Percentiles rank a stretch among this genome's conserved stretches.
phyloP scores from a whole-genome alignment of 768 basidiomycete species.

The Amanita jacksonii region DNA sequence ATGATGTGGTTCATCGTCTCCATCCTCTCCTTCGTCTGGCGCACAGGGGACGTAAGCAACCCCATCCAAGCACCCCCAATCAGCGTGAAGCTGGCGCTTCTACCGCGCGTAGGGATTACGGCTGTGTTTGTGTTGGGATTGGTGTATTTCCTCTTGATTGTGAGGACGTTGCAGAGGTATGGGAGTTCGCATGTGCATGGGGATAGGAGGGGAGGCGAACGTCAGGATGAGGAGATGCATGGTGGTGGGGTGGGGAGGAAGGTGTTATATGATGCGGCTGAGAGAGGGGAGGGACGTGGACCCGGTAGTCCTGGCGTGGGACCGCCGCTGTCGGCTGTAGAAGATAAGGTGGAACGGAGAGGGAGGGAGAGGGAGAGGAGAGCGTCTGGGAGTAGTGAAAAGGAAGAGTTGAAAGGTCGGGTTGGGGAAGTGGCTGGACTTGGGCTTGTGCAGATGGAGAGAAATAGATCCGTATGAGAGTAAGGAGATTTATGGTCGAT shows the following conservation, averaged over 20 bases:
- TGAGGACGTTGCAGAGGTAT: conserved; percentile 53
- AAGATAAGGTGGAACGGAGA: conserved; percentile 1
- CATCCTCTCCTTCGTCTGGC: conserved; percentile 66
- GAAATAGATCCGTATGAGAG: too few species aligned
- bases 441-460: too few species aligned
- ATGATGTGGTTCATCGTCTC: conserved; percentile 56
- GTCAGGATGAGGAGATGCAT: background rate
- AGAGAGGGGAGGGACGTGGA: background rate
- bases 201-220: background rate
- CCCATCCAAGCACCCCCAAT: conserved; percentile 26
- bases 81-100: conserved; percentile 29
- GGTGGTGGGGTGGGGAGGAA: too few species aligned
- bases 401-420: too few species aligned
- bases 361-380: background rate
- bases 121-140: conserved; percentile 46
- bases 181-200: conserved; percentile 18
- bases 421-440: too few species aligned
- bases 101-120: conserved; percentile 47
- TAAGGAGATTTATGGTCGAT: too few species aligned
- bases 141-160: conserved; percentile 51
- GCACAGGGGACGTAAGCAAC: conserved; percentile 44
- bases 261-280: background rate
- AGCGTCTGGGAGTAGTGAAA: too few species aligned
- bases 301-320: too few species aligned
- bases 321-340: background rate